Base-by-base conservation (phyloP, 139 green algal genomes). In the Tetraselmis chui region DNA sequence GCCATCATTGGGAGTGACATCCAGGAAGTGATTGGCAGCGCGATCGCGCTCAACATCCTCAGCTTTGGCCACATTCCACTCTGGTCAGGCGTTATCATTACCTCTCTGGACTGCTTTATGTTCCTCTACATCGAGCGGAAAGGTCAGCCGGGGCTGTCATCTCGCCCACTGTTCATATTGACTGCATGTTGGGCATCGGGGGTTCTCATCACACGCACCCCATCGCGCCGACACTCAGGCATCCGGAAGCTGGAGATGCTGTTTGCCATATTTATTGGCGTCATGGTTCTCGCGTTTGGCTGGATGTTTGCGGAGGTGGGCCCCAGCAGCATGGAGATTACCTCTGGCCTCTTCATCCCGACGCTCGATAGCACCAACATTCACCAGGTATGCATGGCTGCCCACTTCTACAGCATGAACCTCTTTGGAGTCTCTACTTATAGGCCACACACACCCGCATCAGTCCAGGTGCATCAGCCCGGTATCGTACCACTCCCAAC, bases 1-100 rank as follows among this genome's bases (percentile, higher is more conserved):
- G 94, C 94, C 1, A 96, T 97, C 86, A 94, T 97, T 11, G 94
- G 94, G n/a, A 88, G 80, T 1, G 94, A 97, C 87, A 80, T 83
- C 22, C 92, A 96, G 77, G 91, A 96, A 82, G 93, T 96, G 1
- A 93, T 96, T 26, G 93, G 93, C 26, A 90, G 85, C 25, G 91
- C 94, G 27, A 94, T 98, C 58, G 94, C 94, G 0, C 82, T 97
- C 58, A 84, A 81, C n/a, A 79, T 98, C 80, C 89, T 97, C 25
- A 90, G 84, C 31, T 29, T 85, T 2, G 92, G 93, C 2, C 28
- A 24, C 0, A 75, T 95, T 2, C 91, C 92, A 2, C 45, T 88
- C 1, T 87, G 80, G 79, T 32, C 81, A 1, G 91, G 91, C 29
- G 89, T 94, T 0, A 23, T 93, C 23, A 80, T 93, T 29, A 93